Conservation (phyloP, 2,329 filamentous ascomycete species). For the Stagonosporopsis rhizophila region DNA sequence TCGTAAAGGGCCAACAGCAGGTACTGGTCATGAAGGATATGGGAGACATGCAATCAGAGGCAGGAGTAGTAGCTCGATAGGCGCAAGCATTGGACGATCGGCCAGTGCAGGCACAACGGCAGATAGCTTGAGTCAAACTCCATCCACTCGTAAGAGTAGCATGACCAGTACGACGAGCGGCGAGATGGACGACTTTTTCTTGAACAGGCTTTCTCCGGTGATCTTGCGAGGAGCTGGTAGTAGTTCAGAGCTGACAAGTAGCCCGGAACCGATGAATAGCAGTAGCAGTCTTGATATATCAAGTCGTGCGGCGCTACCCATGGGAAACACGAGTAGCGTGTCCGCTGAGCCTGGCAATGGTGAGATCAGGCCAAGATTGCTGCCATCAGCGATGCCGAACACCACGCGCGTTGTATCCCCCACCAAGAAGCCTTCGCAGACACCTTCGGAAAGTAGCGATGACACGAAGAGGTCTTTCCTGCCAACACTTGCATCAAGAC, state of each 20-base stretch:
- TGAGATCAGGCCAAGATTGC: constrained; percentile 35
- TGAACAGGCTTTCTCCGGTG: constrained; percentile 54
- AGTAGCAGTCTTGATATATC: constrained; percentile 45
- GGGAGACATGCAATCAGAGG: constrained; percentile 70
- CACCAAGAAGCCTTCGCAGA: constrained; percentile 37
- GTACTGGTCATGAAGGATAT: constrained; percentile 93
- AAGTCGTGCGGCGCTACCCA: constrained; percentile 17
- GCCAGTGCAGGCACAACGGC: constrained; percentile 53
- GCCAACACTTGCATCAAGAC: constrained; percentile 36
- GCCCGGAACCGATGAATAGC: constrained; percentile 47
- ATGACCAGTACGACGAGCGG: constrained; percentile 51
- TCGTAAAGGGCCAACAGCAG: constrained; percentile 81
- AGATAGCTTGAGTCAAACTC: constrained; percentile 44
- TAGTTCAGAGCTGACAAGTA: constrained; percentile 45
- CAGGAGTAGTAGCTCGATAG: constrained; percentile 67
- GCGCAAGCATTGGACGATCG: constrained; percentile 56
- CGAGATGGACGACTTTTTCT: constrained; percentile 56
- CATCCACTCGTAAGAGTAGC: constrained; percentile 53
- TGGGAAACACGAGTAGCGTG: constrained; percentile 31
- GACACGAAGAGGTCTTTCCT: constrained; percentile 45
- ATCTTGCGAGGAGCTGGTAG: constrained; percentile 55
- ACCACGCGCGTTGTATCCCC: constrained; percentile 41
- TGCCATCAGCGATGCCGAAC: constrained; percentile 50
- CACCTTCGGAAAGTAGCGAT: constrained; percentile 48
- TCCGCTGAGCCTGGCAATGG: constrained; percentile 27